Evolutionary conservation across 352 stramenopile species (phyloP), one percentile per base, ranked within the genome.

Genomic region (Phytophthora pinifolia): DNA sequence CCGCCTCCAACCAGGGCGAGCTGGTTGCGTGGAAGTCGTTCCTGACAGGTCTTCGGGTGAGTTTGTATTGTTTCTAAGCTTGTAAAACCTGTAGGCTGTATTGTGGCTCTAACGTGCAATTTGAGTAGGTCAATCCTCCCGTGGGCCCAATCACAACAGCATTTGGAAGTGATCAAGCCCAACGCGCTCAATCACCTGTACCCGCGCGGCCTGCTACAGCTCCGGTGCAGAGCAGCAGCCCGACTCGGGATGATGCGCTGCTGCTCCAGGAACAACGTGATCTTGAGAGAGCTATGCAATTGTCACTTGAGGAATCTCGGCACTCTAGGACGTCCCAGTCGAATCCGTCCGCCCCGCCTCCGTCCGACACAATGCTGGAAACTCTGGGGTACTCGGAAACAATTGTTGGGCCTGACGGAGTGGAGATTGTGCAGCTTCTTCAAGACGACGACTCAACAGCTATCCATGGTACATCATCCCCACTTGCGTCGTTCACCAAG

Each of bases 351-450:
- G 65, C 69, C 8, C 65, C 65, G 4, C 60, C 62, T 47, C 61
- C 65, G 42, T 74, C 65, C 4, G 61, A 74, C 30, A 71, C 65
- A 44, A 62, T 74, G 55, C 35, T 74, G 20, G 65, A 71, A 47
- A 65, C 65, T 0, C 33, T 74, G 12, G 61, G 44, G 9, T 83
- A 75, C 8, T 68, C 76, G 7, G 65, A 81, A 46, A 67, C 79
- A 0, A 70, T 70, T 6, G 59, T 92, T 20, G 81, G 70, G 0
- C 63, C 79, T 12, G 79, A 91, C 54, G 83, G 83, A 9, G 83
- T 91, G 10, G 83, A 91, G 62, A 93, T 93, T 56, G 79, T 89
- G 14, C 83, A 93, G 62, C 70, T 76, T 32, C 54, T 79, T 41
- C 57, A 54, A 36, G 64, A 70, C 12, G 60, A 70, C 39, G 60